Evolutionary conservation across 1,139 yeast species (phyloP).

Genomic region (Kluyveromyces marxianus): DNA sequence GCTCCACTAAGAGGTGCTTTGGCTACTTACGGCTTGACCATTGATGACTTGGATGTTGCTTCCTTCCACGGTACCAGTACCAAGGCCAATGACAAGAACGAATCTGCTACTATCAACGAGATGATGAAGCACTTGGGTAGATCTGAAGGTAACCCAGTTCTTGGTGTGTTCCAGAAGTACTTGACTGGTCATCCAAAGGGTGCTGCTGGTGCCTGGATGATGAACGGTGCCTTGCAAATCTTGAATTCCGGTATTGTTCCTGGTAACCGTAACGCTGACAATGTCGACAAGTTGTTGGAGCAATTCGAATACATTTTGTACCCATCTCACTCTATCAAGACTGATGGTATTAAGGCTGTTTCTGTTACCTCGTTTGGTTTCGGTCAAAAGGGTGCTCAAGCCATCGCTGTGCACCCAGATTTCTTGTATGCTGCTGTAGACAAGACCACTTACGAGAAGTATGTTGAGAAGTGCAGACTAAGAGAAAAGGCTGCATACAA

Average conservation of each 20-base stretch:
- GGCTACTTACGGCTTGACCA: slow-evolving; percentile 84
- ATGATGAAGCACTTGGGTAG: slow-evolving; percentile 97
- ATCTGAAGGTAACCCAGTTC: slow-evolving; percentile 93
- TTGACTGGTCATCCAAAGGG: slow-evolving; percentile 99
- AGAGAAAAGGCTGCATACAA: slow-evolving; percentile 91
- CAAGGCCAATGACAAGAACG: slow-evolving; percentile 96
- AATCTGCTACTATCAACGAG: slow-evolving; percentile 78
- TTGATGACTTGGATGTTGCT: slow-evolving; percentile 93
- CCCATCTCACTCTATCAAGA: slow-evolving; percentile 89
- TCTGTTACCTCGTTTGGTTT: slow-evolving; percentile 96
- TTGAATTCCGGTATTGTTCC: slow-evolving; percentile 92
- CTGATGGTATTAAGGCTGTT: slow-evolving; percentile 96
- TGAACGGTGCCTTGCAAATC: slow-evolving; percentile 95
- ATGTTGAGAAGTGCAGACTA: slow-evolving; percentile 60
- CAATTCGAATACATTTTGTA: slow-evolving; percentile 81
- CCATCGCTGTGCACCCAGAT: slow-evolving; percentile 85
- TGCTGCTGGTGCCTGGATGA: slow-evolving; percentile 99
- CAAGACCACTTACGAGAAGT: slow-evolving; percentile 58
- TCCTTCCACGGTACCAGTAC: slow-evolving; percentile 99
- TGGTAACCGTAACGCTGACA: slow-evolving; percentile 98
- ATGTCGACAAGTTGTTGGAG: slow-evolving; percentile 76
- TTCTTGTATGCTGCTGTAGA: slow-evolving; percentile 82
- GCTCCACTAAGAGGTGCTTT: slow-evolving; percentile 96
- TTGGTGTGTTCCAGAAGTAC: slow-evolving; percentile 98
- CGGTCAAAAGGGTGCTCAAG: slow-evolving; percentile 99